These are phyloP conservation scores for Aureobasidium lini DNA, from an alignment of 2,329 filamentous ascomycete species.

Conservation along the genomic window DNA sequence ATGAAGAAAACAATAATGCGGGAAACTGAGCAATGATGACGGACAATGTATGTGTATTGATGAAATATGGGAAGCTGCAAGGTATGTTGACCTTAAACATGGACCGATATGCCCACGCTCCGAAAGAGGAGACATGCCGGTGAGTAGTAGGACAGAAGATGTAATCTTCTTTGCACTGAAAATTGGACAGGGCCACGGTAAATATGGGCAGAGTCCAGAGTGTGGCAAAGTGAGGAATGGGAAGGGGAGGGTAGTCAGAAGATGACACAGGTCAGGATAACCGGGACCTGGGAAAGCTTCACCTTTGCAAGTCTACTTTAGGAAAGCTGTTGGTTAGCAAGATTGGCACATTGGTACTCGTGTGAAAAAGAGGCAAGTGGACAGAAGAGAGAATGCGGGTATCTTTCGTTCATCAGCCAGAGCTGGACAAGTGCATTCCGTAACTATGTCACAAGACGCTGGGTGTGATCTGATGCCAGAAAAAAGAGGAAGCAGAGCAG, in stretches of 20 bases:
- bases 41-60: too few species aligned
- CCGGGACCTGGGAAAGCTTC: not conserved
- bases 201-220: constrained; percentile 3
- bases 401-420: constrained; percentile 10
- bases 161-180: constrained; percentile 60
- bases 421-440: constrained; percentile 14
- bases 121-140: constrained; percentile 29
- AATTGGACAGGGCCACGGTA: not conserved
- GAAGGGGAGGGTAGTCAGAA: not conserved
- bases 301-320: not conserved
- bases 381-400: constrained; percentile 4
- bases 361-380: not conserved
- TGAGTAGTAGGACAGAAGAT: constrained; percentile 33
- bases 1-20: too few species aligned
- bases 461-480: not conserved
- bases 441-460: constrained; percentile 13
- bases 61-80: not conserved
- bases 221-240: constrained; percentile 2
- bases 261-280: not conserved
- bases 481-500: not conserved
- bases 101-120: constrained; percentile 60
- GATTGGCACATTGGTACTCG: not conserved
- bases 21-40: too few species aligned
- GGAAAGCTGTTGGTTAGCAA: not conserved
- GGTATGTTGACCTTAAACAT: constrained; percentile 53